phyloP scores from a whole-genome alignment of 805 yeast species.

The Jamesozyma jinghongensis region DNA sequence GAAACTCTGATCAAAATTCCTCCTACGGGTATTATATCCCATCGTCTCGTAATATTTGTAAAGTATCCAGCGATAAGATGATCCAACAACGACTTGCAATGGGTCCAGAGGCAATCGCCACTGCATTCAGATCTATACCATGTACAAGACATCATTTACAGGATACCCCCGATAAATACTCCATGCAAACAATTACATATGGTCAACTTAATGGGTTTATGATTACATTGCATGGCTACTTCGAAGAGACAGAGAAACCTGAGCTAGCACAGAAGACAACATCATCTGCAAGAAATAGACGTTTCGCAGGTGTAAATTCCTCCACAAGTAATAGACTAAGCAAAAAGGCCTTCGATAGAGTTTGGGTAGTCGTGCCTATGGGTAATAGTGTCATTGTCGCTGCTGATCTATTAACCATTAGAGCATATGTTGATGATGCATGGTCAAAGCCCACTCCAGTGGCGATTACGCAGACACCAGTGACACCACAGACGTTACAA shows the following conservation, averaged over 20 bases:
- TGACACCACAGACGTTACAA: conserved; percentile 27
- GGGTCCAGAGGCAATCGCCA: conserved; percentile 62
- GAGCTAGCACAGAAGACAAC: conserved; percentile 27
- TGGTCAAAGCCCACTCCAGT: conserved; percentile 35
- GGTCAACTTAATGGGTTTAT: conserved; percentile 70
- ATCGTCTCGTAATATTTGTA: conserved; percentile 65
- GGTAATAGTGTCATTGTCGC: conserved; percentile 69
- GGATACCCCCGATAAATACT: conserved; percentile 53
- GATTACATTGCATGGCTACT: conserved; percentile 76
- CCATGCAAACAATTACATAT: conserved; percentile 69
- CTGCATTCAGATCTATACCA: conserved; percentile 63
- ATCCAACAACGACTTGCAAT: conserved; percentile 50
- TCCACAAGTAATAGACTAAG: conserved; percentile 33
- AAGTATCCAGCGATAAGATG: conserved; percentile 45
- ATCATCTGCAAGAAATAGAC: conserved; percentile 16
- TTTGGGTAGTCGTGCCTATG: conserved; percentile 65
- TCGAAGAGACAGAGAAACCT: conserved; percentile 58
- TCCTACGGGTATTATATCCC: conserved; percentile 62
- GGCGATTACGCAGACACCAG: conserved; percentile 1
- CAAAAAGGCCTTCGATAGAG: conserved; percentile 77
- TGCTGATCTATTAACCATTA: conserved; percentile 66
- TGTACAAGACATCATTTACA: conserved; percentile 61
- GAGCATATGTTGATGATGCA: conserved; percentile 50
- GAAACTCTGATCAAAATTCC: conserved; percentile 29
- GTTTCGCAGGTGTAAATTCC: conserved; percentile 25